Evolutionary conservation across 129 eudicot species (phyloP).

Genomic region (Glebionis coronaria): DNA sequence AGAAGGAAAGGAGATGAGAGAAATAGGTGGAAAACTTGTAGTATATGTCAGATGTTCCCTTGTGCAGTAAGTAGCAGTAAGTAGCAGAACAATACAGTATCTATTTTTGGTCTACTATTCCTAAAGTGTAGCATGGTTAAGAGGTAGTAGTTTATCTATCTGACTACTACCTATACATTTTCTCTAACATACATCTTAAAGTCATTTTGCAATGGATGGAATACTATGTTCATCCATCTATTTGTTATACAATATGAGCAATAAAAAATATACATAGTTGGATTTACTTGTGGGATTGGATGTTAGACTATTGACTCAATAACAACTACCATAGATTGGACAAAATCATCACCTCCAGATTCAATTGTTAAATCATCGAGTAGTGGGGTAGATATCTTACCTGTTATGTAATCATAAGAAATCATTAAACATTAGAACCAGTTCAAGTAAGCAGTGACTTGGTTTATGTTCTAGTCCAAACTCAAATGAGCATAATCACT

Average conservation of each 20-base stretch:
- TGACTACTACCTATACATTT: too few relatives aligned
- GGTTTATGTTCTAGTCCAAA: too few relatives aligned
- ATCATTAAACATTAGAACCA: constrained; percentile 4
- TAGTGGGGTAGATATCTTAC: constrained; percentile 81
- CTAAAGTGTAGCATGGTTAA: too few relatives aligned
- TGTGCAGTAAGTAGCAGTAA: too few relatives aligned
- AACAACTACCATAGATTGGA: constrained; percentile 91
- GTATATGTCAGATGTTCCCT: too few relatives aligned
- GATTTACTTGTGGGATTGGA: constrained; percentile 73
- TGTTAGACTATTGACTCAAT: constrained; percentile 88
- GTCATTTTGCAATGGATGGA: background rate
- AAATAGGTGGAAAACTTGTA: too few relatives aligned
- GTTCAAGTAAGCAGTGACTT: constrained; percentile 9
- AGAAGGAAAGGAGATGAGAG: too few relatives aligned
- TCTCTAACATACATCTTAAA: too few relatives aligned
- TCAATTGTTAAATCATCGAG: constrained; percentile 97
- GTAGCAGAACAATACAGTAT: too few relatives aligned
- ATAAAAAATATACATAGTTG: constrained; percentile 1
- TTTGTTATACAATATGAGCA: constrained; percentile 9
- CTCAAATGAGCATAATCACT: too few relatives aligned
- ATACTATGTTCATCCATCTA: background rate
- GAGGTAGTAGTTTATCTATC: too few relatives aligned
- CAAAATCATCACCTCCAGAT: constrained; percentile 97
- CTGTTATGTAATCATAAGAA: constrained; percentile 33
- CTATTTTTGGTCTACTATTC: too few relatives aligned